Base-by-base conservation (phyloP, 1,284 basidiomycete species). In the Cryptococcus amylolentus region DNA sequence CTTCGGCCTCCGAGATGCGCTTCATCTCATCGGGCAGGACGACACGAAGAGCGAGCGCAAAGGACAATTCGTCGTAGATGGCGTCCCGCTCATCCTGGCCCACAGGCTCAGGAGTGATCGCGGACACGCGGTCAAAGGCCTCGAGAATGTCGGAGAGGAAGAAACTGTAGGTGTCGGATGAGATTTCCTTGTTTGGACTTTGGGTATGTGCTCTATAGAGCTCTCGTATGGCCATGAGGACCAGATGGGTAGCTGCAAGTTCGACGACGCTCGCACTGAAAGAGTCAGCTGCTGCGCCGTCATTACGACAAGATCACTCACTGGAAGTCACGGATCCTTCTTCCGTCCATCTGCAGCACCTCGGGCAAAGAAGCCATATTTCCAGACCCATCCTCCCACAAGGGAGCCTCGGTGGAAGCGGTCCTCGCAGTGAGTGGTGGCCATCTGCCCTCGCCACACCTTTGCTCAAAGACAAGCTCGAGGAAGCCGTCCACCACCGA, bases 311-410 rank as follows among this genome's bases (percentile, higher is more conserved):
- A 35, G 12, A 14, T 18, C 10, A 63, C 64, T 62, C 52, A 66
- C 64, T 71, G 57, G 58, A 72, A 83, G 39, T 83, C 81, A 51
- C 82, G 79, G 35, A 96, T 80, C 27, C 92, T 85, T 46, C 84
- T 80, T 52, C 84, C 84, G 78, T 95, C 92, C 63, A 94, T 86
- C 73, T 88, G 88, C 37, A 89, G 81, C 4, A 89, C 89, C 79
- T 95, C 92, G 20, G 91, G 91, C 2, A 73, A 49, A 3, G 58
- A 49, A 4, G 58, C 46, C 7, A 68, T 51, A 8, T 71, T 84
- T 84, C 53, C 76, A 74, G 49, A 79, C 66, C 43, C 77, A 70
- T 41, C 71, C 69, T 60, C 78, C 68, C 67, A 70, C 61, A 60
- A 53, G 68, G 52, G 48, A 77, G 64, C 60, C 61, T 23, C 55